Evolutionary conservation across 768 basidiomycete genomes (phyloP).

Genomic region (Boletus subparvulus): DNA sequence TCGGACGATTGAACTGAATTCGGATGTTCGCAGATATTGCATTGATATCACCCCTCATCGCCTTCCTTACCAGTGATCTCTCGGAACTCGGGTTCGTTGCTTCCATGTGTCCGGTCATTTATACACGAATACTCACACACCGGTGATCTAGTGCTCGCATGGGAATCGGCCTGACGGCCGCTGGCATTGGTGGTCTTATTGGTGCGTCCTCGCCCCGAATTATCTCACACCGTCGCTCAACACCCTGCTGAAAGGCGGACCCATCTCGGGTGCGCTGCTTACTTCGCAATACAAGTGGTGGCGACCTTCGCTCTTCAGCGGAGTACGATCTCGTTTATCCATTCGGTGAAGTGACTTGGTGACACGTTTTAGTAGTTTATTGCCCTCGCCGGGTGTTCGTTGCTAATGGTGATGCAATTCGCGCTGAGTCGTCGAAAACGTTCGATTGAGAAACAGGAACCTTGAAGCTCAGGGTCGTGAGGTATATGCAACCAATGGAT

Average conservation of each 20-base stretch:
- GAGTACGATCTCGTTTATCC: constrained; percentile 25
- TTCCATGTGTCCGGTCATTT: neutral
- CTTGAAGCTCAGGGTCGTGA: neutral
- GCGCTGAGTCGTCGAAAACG: neutral
- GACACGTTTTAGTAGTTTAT: no score
- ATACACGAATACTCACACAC: neutral
- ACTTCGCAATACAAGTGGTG: constrained; percentile 54
- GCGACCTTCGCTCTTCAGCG: constrained; percentile 51
- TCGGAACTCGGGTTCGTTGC: constrained; percentile 50
- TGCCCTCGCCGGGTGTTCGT: no score
- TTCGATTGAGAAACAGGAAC: neutral
- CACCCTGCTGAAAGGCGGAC: constrained; percentile 39
- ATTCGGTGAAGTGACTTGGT: no score
- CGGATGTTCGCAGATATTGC: constrained; percentile 32
- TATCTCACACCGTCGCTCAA: neutral
- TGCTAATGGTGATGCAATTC: no score
- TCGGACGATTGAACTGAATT: neutral
- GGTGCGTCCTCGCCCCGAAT: constrained; percentile 12
- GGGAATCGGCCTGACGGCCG: constrained; percentile 15
- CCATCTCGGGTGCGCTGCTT: constrained; percentile 59
- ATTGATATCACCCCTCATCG: constrained; percentile 42
- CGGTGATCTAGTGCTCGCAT: constrained; percentile 23
- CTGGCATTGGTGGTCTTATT: constrained; percentile 20
- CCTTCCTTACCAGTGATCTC: constrained; percentile 43
- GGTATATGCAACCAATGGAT: neutral